Conservation (phyloP, 2,329 filamentous ascomycete genomes). For the Alternaria sp. region DNA sequence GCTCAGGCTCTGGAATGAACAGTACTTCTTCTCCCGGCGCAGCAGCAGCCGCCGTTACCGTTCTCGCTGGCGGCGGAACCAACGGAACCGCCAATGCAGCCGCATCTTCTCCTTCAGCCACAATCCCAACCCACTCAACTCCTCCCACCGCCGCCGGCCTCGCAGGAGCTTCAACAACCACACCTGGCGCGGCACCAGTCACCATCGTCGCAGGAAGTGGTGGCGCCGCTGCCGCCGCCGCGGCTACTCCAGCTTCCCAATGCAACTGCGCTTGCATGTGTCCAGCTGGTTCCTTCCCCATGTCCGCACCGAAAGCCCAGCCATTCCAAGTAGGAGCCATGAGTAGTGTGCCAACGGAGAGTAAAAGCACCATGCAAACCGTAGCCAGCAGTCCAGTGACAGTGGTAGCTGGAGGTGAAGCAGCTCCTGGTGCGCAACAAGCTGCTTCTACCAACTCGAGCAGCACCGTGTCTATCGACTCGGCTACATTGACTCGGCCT, state of each 20-base stretch:
- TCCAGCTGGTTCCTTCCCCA: slow-evolving; percentile 43
- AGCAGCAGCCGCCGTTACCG: slow-evolving; percentile 12
- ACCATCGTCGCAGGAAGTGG: slow-evolving; percentile 37
- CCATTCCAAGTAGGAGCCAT: slow-evolving; percentile 41
- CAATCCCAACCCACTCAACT: slow-evolving; percentile 22
- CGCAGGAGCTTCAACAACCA: slow-evolving; percentile 23
- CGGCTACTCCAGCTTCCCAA: slow-evolving; percentile 26
- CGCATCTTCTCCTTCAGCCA: slow-evolving; percentile 23
- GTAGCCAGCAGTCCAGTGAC: slow-evolving; percentile 34
- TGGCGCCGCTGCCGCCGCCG: slow-evolving; percentile 6
- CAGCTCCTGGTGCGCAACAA: slow-evolving; percentile 23
- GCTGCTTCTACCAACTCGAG: slow-evolving; percentile 23
- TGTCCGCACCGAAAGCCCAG: slow-evolving; percentile 37
- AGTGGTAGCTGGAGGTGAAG: slow-evolving; percentile 31
- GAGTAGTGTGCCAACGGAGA: slow-evolving; percentile 10
- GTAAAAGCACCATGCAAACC: slow-evolving; percentile 37
- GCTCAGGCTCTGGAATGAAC: slow-evolving; percentile 19
- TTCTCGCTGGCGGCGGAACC: slow-evolving; percentile 21
- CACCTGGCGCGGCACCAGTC: slow-evolving; percentile 21
- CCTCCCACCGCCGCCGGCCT: slow-evolving; percentile 20
- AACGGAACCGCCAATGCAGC: slow-evolving; percentile 22
- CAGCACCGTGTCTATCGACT: slow-evolving; percentile 27
- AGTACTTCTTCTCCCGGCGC: slow-evolving; percentile 6
- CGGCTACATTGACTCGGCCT: slow-evolving; percentile 34
- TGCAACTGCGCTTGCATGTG: slow-evolving; percentile 47